Conservation (phyloP, 331 rosid genomes). For the Malus hybrid region DNA sequence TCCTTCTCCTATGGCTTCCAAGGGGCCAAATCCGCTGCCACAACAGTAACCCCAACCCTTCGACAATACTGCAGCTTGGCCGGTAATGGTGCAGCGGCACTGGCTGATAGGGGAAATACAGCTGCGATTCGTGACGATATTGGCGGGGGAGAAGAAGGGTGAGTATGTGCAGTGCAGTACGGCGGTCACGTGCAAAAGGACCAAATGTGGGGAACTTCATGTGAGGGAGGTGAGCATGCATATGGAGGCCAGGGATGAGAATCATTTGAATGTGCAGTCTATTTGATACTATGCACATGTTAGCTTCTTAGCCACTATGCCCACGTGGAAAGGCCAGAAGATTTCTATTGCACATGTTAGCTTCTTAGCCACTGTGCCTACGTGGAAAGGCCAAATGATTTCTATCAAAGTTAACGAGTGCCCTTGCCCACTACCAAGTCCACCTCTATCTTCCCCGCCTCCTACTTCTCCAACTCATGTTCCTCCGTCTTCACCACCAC, state of each 20-base stretch:
- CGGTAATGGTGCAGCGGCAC: conserved; percentile 46
- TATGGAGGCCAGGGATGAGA: conserved; percentile 65
- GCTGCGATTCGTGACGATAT: conserved; percentile 32
- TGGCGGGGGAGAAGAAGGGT: conserved; percentile 20
- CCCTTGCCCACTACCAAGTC: background rate
- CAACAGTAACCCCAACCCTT: no score
- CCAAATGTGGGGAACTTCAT: conserved; percentile 24
- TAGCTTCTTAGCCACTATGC: no score
- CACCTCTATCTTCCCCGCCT: background rate
- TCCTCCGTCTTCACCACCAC: background rate
- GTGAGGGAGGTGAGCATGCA: conserved; percentile 27
- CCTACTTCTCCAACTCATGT: background rate
- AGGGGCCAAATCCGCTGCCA: no score
- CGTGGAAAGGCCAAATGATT: conserved; percentile 13
- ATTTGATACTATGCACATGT: no score
- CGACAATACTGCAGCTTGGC: background rate
- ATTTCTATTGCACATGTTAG: no score
- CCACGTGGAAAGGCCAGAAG: no score
- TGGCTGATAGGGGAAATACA: conserved; percentile 60
- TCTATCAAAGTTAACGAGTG: conserved; percentile 14
- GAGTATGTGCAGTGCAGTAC: conserved; percentile 35
- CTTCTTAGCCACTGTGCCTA: no score
- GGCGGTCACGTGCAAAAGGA: conserved; percentile 55
- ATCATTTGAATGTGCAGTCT: conserved; percentile 21
- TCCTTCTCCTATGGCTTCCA: no score